Evolutionary conservation across 345 rosid genomes (phyloP).

Genomic region (sweet orange (Citrus sinensis)): DVS_A1.0 CM039162.1:32804501-32805000

Average conservation of each 20-base stretch:
- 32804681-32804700: not conserved
- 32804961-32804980: not conserved
- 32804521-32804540: not conserved
- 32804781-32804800: too few relatives aligned
- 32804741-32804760: conserved; percentile 45
- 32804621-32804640: not conserved
- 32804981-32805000: not conserved
- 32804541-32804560: not conserved
- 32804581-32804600: too few relatives aligned
- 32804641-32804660: too few relatives aligned
- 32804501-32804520: conserved; percentile 1
- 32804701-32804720: not conserved
- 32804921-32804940: not conserved
- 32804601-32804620: not conserved
- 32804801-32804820: too few relatives aligned
- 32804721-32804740: conserved; percentile 3
- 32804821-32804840: too few relatives aligned
- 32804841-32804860: not conserved
- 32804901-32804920: not conserved
- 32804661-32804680: too few relatives aligned
- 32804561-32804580: not conserved
- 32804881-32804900: conserved; percentile 2
- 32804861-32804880: not conserved
- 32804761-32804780: not conserved
- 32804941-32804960: not conserved